Conservation (phyloP, 768 basidiomycete genomes). For the Cystobasidium ongulense region DNA sequence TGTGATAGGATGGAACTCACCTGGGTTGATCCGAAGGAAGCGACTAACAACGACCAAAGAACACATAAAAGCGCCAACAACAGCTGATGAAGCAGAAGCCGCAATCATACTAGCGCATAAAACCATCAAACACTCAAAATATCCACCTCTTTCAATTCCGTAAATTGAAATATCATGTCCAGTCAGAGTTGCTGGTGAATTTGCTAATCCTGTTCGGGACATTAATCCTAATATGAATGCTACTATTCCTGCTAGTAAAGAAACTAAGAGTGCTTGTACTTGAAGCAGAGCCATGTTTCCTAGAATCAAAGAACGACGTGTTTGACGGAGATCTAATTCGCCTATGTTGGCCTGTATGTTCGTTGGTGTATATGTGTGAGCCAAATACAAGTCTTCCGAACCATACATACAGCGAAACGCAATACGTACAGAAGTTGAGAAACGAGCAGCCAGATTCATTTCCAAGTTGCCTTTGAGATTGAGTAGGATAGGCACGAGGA, state of each 20-base stretch:
- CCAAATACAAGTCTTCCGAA: background rate
- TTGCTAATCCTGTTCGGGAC: constrained; percentile 35
- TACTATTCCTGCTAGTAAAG: constrained; percentile 71
- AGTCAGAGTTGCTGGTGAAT: constrained; percentile 2
- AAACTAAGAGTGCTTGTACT: constrained; percentile 84
- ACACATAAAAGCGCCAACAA: constrained; percentile 91
- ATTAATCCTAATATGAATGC: constrained; percentile 61
- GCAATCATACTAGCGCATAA: constrained; percentile 57
- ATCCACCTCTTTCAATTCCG: constrained; percentile 40
- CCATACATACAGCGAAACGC: background rate
- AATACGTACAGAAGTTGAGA: constrained; percentile 68
- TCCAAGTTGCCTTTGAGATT: constrained; percentile 97
- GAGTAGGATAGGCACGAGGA: constrained; percentile 86
- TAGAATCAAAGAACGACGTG: constrained; percentile 59
- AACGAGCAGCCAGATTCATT: constrained; percentile 92
- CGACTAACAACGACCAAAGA: constrained; percentile 69
- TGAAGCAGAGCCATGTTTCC: constrained; percentile 82
- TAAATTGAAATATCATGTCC: constrained; percentile 25
- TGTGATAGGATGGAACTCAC: constrained; percentile 46
- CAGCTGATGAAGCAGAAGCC: constrained; percentile 53
- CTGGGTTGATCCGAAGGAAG: constrained; percentile 70
- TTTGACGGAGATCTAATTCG: constrained; percentile 65
- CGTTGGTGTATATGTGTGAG: background rate
- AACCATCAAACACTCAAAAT: constrained; percentile 47
- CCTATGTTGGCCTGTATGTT: constrained; percentile 63